phyloP scores from a whole-genome alignment of 1,139 yeast species.

The Yamadazyma blattariae region DNA sequence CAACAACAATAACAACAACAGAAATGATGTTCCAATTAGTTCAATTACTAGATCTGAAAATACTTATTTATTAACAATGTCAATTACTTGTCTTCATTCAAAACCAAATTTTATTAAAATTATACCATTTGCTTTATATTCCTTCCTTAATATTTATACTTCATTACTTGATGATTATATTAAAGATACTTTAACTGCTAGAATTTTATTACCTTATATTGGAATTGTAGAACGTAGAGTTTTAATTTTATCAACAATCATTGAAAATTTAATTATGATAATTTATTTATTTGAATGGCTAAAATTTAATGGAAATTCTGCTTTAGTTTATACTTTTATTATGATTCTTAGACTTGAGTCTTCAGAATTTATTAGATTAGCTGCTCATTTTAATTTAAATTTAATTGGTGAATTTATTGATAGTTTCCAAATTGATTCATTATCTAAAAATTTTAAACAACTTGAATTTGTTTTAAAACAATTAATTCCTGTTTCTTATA shows the following conservation, averaged over 20 bases:
- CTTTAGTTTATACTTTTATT: slow-evolving; percentile 34
- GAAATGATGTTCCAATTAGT: slow-evolving; percentile 11
- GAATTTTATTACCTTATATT: slow-evolving; percentile 32
- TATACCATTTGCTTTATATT: slow-evolving; percentile 44
- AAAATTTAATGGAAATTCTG: slow-evolving; percentile 13
- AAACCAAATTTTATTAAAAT: slow-evolving; percentile 28
- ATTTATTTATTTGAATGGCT: slow-evolving; percentile 29
- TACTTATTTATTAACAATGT: slow-evolving; percentile 38
- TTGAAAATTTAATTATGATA: slow-evolving; percentile 33
- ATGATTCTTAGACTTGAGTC: slow-evolving; percentile 41
- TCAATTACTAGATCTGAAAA: slow-evolving; percentile 44
- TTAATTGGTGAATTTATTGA: slow-evolving; percentile 14
- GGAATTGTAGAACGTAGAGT: slow-evolving; percentile 33
- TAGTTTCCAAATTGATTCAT: neutral
- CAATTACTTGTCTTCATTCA: slow-evolving; percentile 29
- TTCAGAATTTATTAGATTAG: slow-evolving; percentile 34
- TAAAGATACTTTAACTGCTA: slow-evolving; percentile 28
- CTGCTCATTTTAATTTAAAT: slow-evolving; percentile 16
- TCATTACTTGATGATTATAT: slow-evolving; percentile 34
- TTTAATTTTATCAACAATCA: slow-evolving; percentile 33
- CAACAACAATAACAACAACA: no score
- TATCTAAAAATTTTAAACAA: neutral
- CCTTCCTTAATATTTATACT: slow-evolving; percentile 39
- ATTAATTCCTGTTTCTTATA: slow-evolving; percentile 1
- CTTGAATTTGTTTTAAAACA: neutral